phyloP scores from a whole-genome alignment of 2,329 filamentous ascomycete species.

The Aspergillus transmontanensis region DNA sequence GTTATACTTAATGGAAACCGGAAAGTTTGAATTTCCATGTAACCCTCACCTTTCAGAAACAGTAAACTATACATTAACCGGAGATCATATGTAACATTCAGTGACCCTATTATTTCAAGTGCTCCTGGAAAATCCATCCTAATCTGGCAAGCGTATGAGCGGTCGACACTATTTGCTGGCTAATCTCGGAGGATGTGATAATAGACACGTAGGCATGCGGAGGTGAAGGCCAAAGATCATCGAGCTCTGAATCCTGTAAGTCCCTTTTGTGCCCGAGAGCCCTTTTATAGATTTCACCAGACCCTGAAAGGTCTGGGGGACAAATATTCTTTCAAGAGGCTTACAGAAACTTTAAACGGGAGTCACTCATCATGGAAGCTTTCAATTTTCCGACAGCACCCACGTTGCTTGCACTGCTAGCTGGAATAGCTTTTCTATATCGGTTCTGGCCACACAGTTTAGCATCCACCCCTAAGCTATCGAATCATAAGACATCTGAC shows the following conservation, averaged over 20 bases:
- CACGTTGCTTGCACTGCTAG: constrained; percentile 13
- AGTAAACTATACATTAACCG: background rate
- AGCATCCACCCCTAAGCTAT: background rate
- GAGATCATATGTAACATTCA: background rate
- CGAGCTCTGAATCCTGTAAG: background rate
- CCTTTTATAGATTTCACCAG: background rate
- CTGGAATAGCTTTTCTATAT: constrained; percentile 14
- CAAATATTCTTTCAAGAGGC: background rate
- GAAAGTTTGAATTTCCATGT: background rate
- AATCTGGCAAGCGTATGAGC: constrained; percentile 18
- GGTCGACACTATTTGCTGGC: constrained; percentile 8
- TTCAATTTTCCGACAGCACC: constrained; percentile 1
- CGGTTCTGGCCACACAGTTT: constrained; percentile 6
- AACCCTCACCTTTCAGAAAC: background rate
- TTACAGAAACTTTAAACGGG: background rate
- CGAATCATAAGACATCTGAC: background rate
- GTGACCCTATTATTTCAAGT: background rate
- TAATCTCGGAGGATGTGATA: background rate
- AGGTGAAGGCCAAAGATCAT: background rate
- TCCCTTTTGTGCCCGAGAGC: background rate
- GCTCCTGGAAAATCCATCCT: constrained; percentile 19
- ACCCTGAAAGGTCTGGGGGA: background rate
- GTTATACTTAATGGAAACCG: background rate
- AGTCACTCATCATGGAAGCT: background rate
- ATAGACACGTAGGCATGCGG: background rate